Evolutionary conservation across 2,329 filamentous ascomycete genomes (phyloP), one percentile per base, ranked within the genome.

Genomic region (Fusarium compactum): DNA sequence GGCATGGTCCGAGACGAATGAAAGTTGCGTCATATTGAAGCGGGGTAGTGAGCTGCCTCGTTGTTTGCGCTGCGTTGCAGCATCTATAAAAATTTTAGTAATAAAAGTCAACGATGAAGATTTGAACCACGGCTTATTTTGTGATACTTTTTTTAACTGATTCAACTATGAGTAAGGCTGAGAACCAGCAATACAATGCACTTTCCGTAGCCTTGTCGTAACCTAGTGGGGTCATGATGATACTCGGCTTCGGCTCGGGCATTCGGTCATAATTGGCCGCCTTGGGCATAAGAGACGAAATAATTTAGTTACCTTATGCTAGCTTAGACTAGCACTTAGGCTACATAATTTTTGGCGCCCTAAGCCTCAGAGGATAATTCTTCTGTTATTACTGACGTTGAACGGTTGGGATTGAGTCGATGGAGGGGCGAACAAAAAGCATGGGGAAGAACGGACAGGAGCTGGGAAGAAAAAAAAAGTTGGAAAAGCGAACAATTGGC

Each of bases 31-130:
- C 32, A 25, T 62, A 40, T 50, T 48, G 32, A 15, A 30, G 46
- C 34, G 56, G 38, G 44, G 46, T 34, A 56, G 30, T 62, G 30
- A 40, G 47, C 41, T 46, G 27, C 52, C 30, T 25, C 25, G 30
- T 53, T 57, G 25, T 47, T 70, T 45, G n/a, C 53, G 52, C 40
- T 62, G 30, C 30, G 16, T 44, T 29, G 48, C 53, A 71, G 48
- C 50, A 52, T 34, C 25, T 2, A 48, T 41, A 52, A 38, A 8
- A 57, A 40, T 30, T 58, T 41, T 34, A 47, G 32, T 50, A 65
- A 69, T 62, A 71, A 65, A 71, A 71, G 55, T 45, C n/a, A 12
- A 58, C 11, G 38, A 32, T 51, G 25, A 27, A n/a, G 32, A 46
- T 22, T 8, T 27, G 16, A 34, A 32, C 22, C 5, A 44, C 30